A percentile compares a stretch with the other conserved stretches of the same genome.
Conservation (phyloP, 441 rosid genomes). For the Gossypium trilobum region DNA sequence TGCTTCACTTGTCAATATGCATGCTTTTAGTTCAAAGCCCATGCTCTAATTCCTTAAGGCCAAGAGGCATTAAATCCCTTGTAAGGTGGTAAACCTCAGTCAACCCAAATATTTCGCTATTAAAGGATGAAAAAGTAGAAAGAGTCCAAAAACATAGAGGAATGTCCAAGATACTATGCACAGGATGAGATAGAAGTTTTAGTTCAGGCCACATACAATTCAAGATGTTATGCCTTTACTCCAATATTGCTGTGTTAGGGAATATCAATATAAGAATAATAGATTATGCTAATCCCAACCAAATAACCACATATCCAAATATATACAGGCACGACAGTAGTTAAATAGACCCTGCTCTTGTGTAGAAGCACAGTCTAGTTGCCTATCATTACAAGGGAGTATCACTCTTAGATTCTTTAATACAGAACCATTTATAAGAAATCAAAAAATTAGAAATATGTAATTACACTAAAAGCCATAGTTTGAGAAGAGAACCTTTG, state of each 20-base stretch:
- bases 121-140: neutral
- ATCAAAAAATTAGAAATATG: neutral
- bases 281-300: neutral
- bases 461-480: neutral
- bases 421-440: neutral
- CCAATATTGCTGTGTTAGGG: neutral
- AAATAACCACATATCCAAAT: neutral
- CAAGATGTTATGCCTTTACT: neutral
- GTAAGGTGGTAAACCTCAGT: neutral
- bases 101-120: neutral
- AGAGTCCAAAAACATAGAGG: neutral
- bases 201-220: neutral
- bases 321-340: neutral
- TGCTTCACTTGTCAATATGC: neutral
- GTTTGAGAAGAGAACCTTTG: conserved; percentile 48
- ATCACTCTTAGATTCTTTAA: neutral
- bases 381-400: conserved; percentile 3
- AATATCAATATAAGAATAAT: neutral
- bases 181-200: neutral
- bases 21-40: neutral
- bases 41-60: neutral
- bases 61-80: conserved; percentile 5
- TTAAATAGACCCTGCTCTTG: neutral
- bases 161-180: neutral
- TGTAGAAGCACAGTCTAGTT: neutral